These are phyloP conservation scores for Pseudophaeomoniella oleicola DNA, from an alignment of 2,329 filamentous ascomycete genomes.

Conservation along the genomic window DNA sequence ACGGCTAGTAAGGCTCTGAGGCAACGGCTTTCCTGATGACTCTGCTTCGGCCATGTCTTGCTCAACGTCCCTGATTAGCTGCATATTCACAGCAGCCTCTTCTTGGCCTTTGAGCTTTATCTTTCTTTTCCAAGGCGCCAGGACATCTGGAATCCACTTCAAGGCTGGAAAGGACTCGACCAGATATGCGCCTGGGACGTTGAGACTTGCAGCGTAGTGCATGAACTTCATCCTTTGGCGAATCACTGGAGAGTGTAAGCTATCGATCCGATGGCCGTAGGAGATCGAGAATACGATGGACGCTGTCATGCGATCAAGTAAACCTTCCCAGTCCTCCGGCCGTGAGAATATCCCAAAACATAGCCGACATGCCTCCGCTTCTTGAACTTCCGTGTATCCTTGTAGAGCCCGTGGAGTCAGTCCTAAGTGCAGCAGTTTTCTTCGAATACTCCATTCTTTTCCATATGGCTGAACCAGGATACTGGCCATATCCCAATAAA, in stretches of 20 bases:
- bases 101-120: constrained; percentile 11
- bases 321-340: not conserved
- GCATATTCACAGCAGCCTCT: constrained; percentile 12
- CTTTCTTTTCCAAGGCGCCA: constrained; percentile 31
- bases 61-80: constrained; percentile 5
- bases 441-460: constrained; percentile 29
- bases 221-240: constrained; percentile 32
- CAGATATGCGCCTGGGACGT: constrained; percentile 32
- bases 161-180: constrained; percentile 31
- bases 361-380: constrained; percentile 33
- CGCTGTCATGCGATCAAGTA: constrained; percentile 10
- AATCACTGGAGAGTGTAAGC: constrained; percentile 28
- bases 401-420: constrained; percentile 28
- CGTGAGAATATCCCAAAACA: constrained; percentile 32
- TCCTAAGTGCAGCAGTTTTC: constrained; percentile 28
- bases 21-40: not conserved
- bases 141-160: constrained; percentile 27
- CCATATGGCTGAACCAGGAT: constrained; percentile 35
- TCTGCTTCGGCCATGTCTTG: not conserved
- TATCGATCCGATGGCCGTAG: constrained; percentile 32
- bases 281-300: constrained; percentile 36
- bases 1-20: not conserved
- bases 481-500: constrained; percentile 21
- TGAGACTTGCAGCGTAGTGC: constrained; percentile 32
- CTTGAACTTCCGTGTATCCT: constrained; percentile 33